These are phyloP conservation scores for Leishmania martiniquensis DNA, from an alignment of 208 protist genomes.

Conservation along the genomic window DNA sequence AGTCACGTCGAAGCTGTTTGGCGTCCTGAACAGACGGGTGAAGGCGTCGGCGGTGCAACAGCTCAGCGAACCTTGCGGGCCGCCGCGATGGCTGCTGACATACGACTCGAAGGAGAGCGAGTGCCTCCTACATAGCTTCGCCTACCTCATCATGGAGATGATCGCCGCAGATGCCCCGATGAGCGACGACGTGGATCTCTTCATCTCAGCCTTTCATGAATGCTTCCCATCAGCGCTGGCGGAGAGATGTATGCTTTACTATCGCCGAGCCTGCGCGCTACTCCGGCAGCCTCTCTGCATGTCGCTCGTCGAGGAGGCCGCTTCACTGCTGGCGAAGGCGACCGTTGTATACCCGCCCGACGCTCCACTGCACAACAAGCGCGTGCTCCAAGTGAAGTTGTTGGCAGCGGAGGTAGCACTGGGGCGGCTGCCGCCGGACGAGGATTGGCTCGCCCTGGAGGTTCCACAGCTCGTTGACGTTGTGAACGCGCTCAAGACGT, in stretches of 20 bases:
- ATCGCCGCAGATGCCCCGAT: constrained; percentile 49
- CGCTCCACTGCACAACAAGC: constrained; percentile 35
- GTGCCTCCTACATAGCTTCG: constrained; percentile 51
- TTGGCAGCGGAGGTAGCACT: constrained; percentile 47
- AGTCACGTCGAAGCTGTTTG: constrained; percentile 60
- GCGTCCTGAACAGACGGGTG: constrained; percentile 48
- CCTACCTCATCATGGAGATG: constrained; percentile 64
- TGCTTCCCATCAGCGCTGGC: constrained; percentile 41
- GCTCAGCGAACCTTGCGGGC: background rate
- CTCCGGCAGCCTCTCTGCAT: constrained; percentile 58
- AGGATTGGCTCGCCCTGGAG: constrained; percentile 19
- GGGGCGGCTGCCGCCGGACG: constrained; percentile 23
- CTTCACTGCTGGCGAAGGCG: constrained; percentile 57
- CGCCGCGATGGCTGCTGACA: constrained; percentile 20
- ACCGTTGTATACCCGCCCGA: constrained; percentile 47
- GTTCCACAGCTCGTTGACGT: constrained; percentile 55
- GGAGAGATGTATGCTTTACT: constrained; percentile 78
- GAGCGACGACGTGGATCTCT: constrained; percentile 44
- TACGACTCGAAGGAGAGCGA: constrained; percentile 33
- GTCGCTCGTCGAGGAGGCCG: constrained; percentile 40
- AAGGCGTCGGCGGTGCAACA: constrained; percentile 27
- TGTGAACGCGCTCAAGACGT: constrained; percentile 62
- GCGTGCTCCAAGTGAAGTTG: constrained; percentile 62
- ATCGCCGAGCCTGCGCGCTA: constrained; percentile 54
- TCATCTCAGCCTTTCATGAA: constrained; percentile 66